These are phyloP conservation scores for Beta macrorhiza DNA, from an alignment of 179 eudicot species.

Conservation along the genomic window DNA sequence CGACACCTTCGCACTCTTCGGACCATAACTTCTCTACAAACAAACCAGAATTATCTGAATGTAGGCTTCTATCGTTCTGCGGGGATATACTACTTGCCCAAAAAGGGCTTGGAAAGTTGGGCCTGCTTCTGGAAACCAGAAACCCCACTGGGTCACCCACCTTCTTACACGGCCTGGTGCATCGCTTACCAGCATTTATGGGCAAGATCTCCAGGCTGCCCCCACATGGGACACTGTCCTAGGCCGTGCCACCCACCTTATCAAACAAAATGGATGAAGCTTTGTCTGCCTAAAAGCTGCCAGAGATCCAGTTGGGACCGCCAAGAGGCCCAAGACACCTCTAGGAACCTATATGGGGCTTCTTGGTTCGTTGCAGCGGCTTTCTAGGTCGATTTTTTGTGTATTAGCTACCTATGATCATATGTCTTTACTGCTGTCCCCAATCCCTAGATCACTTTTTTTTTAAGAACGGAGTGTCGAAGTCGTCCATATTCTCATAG, in stretches of 20 bases:
- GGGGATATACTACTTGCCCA: no score
- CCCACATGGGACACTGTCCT: not conserved
- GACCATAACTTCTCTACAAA: not conserved
- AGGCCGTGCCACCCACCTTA: not conserved
- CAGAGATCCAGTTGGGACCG: not conserved
- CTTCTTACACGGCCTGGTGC: no score
- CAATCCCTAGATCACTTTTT: not conserved
- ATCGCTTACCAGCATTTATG: not conserved
- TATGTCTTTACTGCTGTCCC: no score
- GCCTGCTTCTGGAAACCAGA: no score
- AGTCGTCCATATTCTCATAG: no score
- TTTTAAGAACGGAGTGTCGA: no score
- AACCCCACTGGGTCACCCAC: no score
- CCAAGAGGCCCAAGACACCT: not conserved
- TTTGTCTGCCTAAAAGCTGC: not conserved
- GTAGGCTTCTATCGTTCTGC: no score
- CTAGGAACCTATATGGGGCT: not conserved
- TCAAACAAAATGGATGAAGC: not conserved
- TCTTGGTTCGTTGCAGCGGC: not conserved
- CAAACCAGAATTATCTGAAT: no score
- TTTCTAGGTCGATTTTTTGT: not conserved
- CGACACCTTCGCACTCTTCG: not conserved
- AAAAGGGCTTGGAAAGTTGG: no score
- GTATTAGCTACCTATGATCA: no score
- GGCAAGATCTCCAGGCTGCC: not conserved